Evolutionary conservation across 2,329 filamentous ascomycete genomes (phyloP), one percentile per base, ranked within the genome.

Genomic region (Monosporascus cannonballus): DNA sequence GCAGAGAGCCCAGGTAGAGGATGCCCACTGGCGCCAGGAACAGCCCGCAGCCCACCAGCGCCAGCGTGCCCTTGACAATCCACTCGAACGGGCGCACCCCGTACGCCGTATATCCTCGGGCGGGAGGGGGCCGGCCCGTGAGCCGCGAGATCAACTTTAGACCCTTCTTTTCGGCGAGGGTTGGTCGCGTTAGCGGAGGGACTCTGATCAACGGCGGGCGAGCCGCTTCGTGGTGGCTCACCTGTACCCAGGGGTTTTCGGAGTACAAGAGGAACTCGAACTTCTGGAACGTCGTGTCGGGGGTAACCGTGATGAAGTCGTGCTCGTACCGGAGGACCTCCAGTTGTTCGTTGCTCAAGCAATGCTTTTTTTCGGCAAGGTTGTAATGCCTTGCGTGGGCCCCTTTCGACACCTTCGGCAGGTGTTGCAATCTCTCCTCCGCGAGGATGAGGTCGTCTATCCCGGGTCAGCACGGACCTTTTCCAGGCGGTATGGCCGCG

Each of bases 191-290:
- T 46, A 37, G 34, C 25, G 14, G 20, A 18, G 37, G 38, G 17
- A 24, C n/a, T 18, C 14, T 18, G 11, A 2, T 22, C 27, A 38
- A 34, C n/a, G 5, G 24, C 37, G 46, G 24, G 50, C 6, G 25
- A 18, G 39, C 18, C 3, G 22, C 7, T 24, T 22, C 44, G 14
- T 9, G 41, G 22, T 15, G 18, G 53, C 54, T 4, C 49, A 56
- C 57, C 22, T n/a, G 37, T 15, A 55, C 39, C 42, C 51, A 47
- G 15, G 8, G 27, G 1, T 14, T 24, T 1, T 41, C 52, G 3
- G 51, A 48, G 18, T 55, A 50, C 17, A 60, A 46, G 3, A 61
- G 18, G 25, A 39, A 53, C 39, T 62, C 54, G 46, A 63, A 54
- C 18, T 53, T 54, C 30, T 50, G 48, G 36, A 58, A 55, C 15